Conservation (phyloP, 169 alveolate genomes). For the Plasmodium chabaudi region DNA sequence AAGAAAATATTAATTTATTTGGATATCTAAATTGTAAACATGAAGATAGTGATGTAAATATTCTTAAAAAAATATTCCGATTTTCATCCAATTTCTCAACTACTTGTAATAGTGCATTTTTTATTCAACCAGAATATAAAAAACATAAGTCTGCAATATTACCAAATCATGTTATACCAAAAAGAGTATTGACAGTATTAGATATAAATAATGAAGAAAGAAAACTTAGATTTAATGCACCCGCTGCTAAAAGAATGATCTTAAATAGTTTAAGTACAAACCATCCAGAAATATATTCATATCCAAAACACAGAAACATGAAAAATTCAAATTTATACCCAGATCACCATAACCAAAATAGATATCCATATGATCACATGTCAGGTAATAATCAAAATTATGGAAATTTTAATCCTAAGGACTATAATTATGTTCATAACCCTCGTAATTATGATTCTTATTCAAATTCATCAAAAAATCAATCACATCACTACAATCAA, state of each 20-base stretch:
- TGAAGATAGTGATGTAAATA: constrained; percentile 69
- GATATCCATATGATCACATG: not conserved
- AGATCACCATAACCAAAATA: not conserved
- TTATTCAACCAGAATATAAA: constrained; percentile 70
- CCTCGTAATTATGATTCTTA: not conserved
- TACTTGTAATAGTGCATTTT: constrained; percentile 71
- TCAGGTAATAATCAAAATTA: not conserved
- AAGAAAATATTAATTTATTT: constrained; percentile 32
- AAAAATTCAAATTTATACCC: constrained; percentile 13
- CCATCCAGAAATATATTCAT: constrained; percentile 68
- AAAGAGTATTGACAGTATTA: constrained; percentile 48
- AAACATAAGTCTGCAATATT: constrained; percentile 57
- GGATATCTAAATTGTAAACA: constrained; percentile 63
- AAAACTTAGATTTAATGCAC: constrained; percentile 64
- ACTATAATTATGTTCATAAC: not conserved
- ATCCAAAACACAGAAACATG: not conserved
- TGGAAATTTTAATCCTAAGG: not conserved
- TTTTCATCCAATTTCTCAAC: constrained; percentile 57
- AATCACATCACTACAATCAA: constrained; percentile 6
- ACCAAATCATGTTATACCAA: constrained; percentile 60
- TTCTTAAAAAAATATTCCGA: constrained; percentile 49
- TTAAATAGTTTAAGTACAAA: constrained; percentile 61
- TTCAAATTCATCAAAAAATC: constrained; percentile 13
- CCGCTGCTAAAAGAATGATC: constrained; percentile 74
- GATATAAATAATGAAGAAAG: constrained; percentile 76